A percentile compares a stretch with the other conserved stretches of the same genome.
phyloP scores from a whole-genome alignment of 371 early-diverging fungal genomes.

The Mucor plumbeus region DNA sequence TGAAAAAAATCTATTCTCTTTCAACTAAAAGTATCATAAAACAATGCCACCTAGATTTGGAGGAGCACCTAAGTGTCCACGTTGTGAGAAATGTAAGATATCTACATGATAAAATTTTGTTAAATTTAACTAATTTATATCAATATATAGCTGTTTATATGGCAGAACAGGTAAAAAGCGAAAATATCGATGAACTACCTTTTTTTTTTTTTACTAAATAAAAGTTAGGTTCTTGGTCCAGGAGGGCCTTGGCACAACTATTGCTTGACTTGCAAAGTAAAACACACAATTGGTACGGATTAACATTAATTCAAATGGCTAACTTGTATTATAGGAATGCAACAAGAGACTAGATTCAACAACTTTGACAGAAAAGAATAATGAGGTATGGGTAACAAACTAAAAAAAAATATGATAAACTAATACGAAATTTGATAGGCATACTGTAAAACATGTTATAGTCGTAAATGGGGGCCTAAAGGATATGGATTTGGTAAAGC shows the following conservation, averaged over 20 bases:
- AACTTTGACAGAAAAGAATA: slow-evolving; percentile 45
- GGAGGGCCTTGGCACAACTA: slow-evolving; percentile 48
- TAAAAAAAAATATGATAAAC: background rate
- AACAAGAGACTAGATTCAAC: slow-evolving; percentile 57
- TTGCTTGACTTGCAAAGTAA: slow-evolving; percentile 54
- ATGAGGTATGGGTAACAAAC: slow-evolving; percentile 33
- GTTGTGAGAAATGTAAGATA: slow-evolving; percentile 48
- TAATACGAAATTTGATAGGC: slow-evolving; percentile 33
- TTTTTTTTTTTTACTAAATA: background rate
- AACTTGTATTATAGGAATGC: slow-evolving; percentile 39
- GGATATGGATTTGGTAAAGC: slow-evolving; percentile 56
- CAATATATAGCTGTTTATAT: slow-evolving; percentile 47
- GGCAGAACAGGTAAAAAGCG: slow-evolving; percentile 49
- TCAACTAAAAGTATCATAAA: background rate
- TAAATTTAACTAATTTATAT: background rate
- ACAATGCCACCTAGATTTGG: slow-evolving; percentile 47
- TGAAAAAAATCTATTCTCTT: background rate
- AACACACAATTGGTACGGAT: background rate
- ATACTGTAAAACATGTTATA: slow-evolving; percentile 54
- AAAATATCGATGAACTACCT: background rate
- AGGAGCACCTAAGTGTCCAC: slow-evolving; percentile 54
- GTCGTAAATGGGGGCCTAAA: slow-evolving; percentile 58
- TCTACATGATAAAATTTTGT: background rate
- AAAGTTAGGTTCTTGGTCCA: slow-evolving; percentile 45
- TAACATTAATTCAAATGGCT: background rate